These are phyloP conservation scores for Imleria badia DNA, from an alignment of 768 basidiomycete genomes.

Conservation along the genomic window DNA sequence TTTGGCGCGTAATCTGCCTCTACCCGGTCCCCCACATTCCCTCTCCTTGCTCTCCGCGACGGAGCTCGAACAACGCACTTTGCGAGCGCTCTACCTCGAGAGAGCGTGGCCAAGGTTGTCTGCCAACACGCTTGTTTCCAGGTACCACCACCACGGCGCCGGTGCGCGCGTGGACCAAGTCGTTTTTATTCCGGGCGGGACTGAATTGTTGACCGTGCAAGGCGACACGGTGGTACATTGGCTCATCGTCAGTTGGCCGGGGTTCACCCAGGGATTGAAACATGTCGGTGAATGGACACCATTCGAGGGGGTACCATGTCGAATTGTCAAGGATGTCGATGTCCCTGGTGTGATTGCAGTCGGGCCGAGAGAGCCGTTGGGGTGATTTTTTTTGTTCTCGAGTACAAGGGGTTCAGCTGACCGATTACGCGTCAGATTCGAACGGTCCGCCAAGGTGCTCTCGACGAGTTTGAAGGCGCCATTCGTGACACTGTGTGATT, in stretches of 20 bases:
- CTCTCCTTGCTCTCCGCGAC: slow-evolving; percentile 15
- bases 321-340: slow-evolving; percentile 20
- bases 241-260: slow-evolving; percentile 20
- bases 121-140: slow-evolving; percentile 13
- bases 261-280: slow-evolving; percentile 14
- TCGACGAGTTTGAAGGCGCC: slow-evolving; percentile 22
- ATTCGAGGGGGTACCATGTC: slow-evolving; percentile 14
- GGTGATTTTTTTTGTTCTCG: not conserved
- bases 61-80: slow-evolving; percentile 30
- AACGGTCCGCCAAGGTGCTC: slow-evolving; percentile 18
- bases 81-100: slow-evolving; percentile 28
- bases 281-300: slow-evolving; percentile 22
- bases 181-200: slow-evolving; percentile 25
- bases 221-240: slow-evolving; percentile 24
- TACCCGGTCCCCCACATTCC: slow-evolving; percentile 14
- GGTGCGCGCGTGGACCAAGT: slow-evolving; percentile 25
- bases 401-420: not conserved
- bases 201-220: slow-evolving; percentile 29
- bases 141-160: not conserved
- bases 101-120: slow-evolving; percentile 20
- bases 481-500: slow-evolving; percentile 22
- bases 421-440: not conserved
- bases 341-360: slow-evolving; percentile 20
- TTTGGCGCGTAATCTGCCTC: slow-evolving; percentile 19
- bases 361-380: slow-evolving; percentile 13